Conservation (phyloP, 2,329 filamentous ascomycete species). For the Xylaria sp. region DNA sequence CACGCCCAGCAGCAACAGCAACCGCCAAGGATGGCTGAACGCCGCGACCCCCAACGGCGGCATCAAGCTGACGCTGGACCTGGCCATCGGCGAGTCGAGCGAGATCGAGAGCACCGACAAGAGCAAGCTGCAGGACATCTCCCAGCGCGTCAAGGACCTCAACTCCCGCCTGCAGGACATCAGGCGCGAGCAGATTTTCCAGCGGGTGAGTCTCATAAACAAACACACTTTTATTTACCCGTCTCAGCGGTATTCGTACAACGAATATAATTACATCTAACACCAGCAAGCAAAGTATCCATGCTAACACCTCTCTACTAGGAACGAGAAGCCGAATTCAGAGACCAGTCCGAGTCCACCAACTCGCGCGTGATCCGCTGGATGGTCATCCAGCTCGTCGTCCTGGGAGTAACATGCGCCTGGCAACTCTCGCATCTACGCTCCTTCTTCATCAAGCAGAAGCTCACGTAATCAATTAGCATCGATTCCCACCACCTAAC, state of each 20-base stretch:
- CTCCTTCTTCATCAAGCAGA: conserved; percentile 99
- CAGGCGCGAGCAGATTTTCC: conserved; percentile 93
- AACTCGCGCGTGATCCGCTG: conserved; percentile 93
- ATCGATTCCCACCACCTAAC: not conserved
- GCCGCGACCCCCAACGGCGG: conserved; percentile 74
- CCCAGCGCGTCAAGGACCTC: conserved; percentile 87
- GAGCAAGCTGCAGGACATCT: conserved; percentile 89
- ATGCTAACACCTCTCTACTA: conserved; percentile 51
- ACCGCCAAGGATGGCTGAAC: conserved; percentile 77
- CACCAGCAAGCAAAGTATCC: conserved; percentile 1
- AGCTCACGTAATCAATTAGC: conserved; percentile 78
- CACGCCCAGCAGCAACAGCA: conserved; percentile 79
- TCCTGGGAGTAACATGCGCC: conserved; percentile 88
- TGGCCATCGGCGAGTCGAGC: conserved; percentile 94
- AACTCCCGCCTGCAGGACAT: conserved; percentile 90
- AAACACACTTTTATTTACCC: not conserved
- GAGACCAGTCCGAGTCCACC: conserved; percentile 95
- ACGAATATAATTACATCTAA: not conserved
- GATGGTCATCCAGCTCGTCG: conserved; percentile 88
- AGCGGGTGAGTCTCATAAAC: conserved; percentile 77
- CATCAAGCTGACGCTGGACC: conserved; percentile 85
- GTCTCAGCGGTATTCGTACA: not conserved
- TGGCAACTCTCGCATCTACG: conserved; percentile 97
- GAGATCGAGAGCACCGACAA: conserved; percentile 95
- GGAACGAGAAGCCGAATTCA: conserved; percentile 98